Evolutionary conservation across 441 rosid species (phyloP), one percentile per base, ranked within the genome.

Genomic region (Euphorbia schlechtendalii): DNA sequence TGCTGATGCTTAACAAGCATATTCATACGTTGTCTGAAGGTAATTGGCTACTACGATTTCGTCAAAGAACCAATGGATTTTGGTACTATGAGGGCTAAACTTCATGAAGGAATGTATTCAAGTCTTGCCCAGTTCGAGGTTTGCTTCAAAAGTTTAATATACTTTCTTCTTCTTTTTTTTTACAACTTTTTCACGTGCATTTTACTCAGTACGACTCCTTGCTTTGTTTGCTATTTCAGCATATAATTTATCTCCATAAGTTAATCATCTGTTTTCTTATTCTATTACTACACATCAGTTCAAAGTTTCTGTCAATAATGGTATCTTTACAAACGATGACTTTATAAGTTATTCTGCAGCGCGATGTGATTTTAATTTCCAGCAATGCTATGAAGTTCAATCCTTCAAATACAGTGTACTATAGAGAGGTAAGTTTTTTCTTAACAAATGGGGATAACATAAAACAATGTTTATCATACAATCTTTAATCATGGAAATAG

Each of bases 11-110:
- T 32, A 2, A 20, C 55, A n/a, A 56, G 38, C 13, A 21, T 57
- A 40, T 66, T 54, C n/a, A 18, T 66, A 12, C 6, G 56, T 63
- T 73, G 36, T 66, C 54, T 62, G n/a, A 69, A 84, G 87, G 87
- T 83, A 28, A 68, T 51, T 53, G 73, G 58, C 51, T 80, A 83
- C 64, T 73, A 75, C 64, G 67, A 63, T 14, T 59, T 73, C 54
- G 73, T 85, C 53, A 72, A 80, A 56, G 81, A 81, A 61, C 81
- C 90, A 7, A 77, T 83, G 88, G 88, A 83, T 77, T 82, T 83
- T 51, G 73, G 80, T 56, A 77, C 82, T 0, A 74, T 81, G 69
- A 65, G 73, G 40, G 72, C 74, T 56, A 81, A 83, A 72, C 83
- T 83, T 62, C 71, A 75, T 49, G 75, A 68, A 70, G 80, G 82